A percentile compares a stretch with the other conserved stretches of the same genome.
Conservation (phyloP, 441 rosid species). For the Aleurites moluccanus region DNA sequence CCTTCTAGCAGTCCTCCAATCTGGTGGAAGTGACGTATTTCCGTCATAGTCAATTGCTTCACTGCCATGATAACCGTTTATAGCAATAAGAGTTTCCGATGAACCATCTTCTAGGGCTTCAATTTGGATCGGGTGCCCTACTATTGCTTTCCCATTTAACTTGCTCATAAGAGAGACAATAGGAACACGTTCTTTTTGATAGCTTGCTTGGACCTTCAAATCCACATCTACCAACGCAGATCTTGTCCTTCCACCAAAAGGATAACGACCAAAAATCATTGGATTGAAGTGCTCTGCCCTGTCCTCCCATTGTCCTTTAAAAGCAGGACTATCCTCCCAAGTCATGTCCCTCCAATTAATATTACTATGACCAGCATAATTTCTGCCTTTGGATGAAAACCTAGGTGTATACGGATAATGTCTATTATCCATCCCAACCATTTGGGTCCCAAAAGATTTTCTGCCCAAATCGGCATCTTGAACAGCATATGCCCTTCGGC, state of each 20-base stretch:
- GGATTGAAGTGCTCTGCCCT: slow-evolving; percentile 43
- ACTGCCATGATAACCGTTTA: slow-evolving; percentile 37
- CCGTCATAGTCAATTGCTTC: slow-evolving; percentile 51
- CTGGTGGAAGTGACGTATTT: slow-evolving; percentile 51
- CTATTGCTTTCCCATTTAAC: slow-evolving; percentile 77
- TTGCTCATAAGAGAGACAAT: slow-evolving; percentile 83
- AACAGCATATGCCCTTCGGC: slow-evolving; percentile 39
- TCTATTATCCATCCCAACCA: slow-evolving; percentile 40
- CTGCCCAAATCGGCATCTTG: slow-evolving; percentile 45
- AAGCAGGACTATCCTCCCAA: slow-evolving; percentile 46
- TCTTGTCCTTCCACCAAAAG: slow-evolving; percentile 46
- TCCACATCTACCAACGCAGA: slow-evolving; percentile 71
- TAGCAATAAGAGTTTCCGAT: slow-evolving; percentile 49
- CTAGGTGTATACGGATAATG: slow-evolving; percentile 43
- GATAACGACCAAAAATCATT: slow-evolving; percentile 35
- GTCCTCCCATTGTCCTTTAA: slow-evolving; percentile 42
- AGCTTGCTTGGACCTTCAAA: slow-evolving; percentile 81
- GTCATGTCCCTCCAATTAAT: slow-evolving; percentile 57
- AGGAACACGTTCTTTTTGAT: slow-evolving; percentile 75
- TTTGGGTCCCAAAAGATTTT: slow-evolving; percentile 40
- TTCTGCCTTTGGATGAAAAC: slow-evolving; percentile 40
- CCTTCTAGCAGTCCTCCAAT: slow-evolving; percentile 97
- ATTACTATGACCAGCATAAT: slow-evolving; percentile 33
- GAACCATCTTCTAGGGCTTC: slow-evolving; percentile 77
- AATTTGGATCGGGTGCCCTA: slow-evolving; percentile 83